phyloP scores from a whole-genome alignment of 495 filamentous ascomycete species.

The Clohesyomyces aquaticus region DNA sequence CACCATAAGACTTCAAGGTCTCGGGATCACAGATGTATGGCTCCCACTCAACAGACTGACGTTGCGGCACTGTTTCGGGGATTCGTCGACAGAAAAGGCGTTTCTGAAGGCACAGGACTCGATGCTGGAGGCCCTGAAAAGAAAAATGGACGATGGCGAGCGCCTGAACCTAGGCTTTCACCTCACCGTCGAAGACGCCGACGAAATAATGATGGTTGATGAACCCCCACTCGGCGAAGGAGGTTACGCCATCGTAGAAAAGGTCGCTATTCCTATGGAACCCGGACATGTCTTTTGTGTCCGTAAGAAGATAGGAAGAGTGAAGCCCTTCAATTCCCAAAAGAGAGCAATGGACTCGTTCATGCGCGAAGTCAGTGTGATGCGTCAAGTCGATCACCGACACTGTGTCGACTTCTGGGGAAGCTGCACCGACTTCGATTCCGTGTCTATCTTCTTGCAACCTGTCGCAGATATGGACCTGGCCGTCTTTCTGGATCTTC shows the following conservation, averaged over 20 bases:
- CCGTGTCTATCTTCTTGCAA: background rate
- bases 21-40: slow-evolving; percentile 6
- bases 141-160: background rate
- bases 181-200: slow-evolving; percentile 1
- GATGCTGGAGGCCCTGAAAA: background rate
- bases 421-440: slow-evolving; percentile 7
- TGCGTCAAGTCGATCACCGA: slow-evolving; percentile 9
- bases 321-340: slow-evolving; percentile 13
- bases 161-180: background rate
- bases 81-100: background rate
- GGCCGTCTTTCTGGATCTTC: slow-evolving; percentile 6
- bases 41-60: slow-evolving; percentile 5
- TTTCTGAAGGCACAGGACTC: background rate
- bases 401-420: slow-evolving; percentile 19
- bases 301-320: slow-evolving; percentile 10
- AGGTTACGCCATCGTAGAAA: slow-evolving; percentile 14
- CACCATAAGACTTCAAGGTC: no score
- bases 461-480: slow-evolving; percentile 29
- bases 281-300: slow-evolving; percentile 10
- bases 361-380: slow-evolving; percentile 6
- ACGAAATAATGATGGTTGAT: slow-evolving; percentile 1
- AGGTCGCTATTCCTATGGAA: background rate
- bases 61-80: background rate
- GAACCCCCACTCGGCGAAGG: slow-evolving; percentile 8
- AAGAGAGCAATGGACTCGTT: slow-evolving; percentile 11